Evolutionary conservation across 768 basidiomycete genomes (phyloP), one percentile per base, ranked within the genome.

Genomic region (Mycena polygramma): DNA sequence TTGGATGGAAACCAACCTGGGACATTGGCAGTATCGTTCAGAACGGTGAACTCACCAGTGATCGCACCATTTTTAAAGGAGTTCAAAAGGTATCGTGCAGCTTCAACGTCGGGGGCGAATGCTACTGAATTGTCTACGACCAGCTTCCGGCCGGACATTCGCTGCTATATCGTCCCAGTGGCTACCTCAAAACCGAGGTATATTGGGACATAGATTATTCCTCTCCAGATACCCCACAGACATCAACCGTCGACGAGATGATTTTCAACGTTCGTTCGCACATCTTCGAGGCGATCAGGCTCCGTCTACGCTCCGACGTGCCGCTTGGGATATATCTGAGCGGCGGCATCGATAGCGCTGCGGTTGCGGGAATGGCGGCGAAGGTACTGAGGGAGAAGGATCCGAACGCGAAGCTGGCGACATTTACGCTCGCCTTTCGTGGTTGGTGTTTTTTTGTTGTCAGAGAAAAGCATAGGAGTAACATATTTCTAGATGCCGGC

Each of bases 1-100:
- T 73, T 8, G 66, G 69, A 4, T 73, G 72, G 72, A 63, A 68
- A 37, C 36, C 72, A 1, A 53, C 68, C 43, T 73, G 72, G 72
- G 69, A 73, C 30, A 30, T 70, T 8, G 63, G 70, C 26, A 73
- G 72, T 46, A 54, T 71, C 19, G 26, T 71, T 19, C 14, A 71
- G 6, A 62, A 37, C 35, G 70, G 70, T 22, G 37, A 71, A 20
- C 68, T 58, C 53, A 20, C 24, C 24, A 66, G 63, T 39, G 57
- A 73, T 39, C 64, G 72, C 2, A 73, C 69, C 0, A 48, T 73
- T 1, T 71, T 66, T 41, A 63, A 63, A 11, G 70, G 72, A 17
- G 72, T 68, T 17, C 48, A 39, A 5, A 71, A 73, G 65, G 72
- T 69, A 46, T 13, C 15, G 10, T 43, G 4, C 17, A 53, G 15